Evolutionary conservation across 192 early-diverging fungal species (phyloP), one percentile per base, ranked within the genome.

Genomic region (Thoreauomyces humboldtii): DNA sequence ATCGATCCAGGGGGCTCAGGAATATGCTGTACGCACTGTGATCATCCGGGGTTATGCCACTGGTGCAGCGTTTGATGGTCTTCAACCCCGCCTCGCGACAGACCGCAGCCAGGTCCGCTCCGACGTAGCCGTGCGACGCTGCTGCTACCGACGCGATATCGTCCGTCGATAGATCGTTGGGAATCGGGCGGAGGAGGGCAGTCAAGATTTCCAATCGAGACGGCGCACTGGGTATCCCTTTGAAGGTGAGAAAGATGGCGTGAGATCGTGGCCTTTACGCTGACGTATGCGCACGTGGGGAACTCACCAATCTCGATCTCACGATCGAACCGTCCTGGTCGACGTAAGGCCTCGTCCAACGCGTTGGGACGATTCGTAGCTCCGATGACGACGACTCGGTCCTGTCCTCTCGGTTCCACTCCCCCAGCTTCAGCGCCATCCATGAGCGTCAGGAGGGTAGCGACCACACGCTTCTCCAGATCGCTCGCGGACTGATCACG

Each of bases 291-390:
- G 22, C n/a, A n/a, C n/a, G n/a, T n/a, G n/a, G n/a, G n/a, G n/a
- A 24, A 15, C 2, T 28, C 61, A 81, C 91, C 89, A 55, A 98
- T 94, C 60, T 96, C 95, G n/a, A 98, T 75, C 67, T 98, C 96
- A 1, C 90, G 80, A 71, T 98, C 96, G 67, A 98, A 95, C 43
- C 96, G 75, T 1, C 96, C 96, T 3, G 96, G 94, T 19, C 96
- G 72, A 64, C 96, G 84, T 15, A 98, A 71, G 0, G 96, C 96
- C 17, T 89, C 80, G 59, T 98, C 96, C 14, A 98, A 58, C 0
- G 88, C 76, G 52, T 93, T 87, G 0, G 93, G 93, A 11, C 95
- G 78, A 71, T 98, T 98, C 2, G 96, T 98, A 14, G 96, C 92
- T 6, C 87, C 95, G 54, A 98, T 87, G 22, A 98, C 86, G 1